Evolutionary conservation across 2,329 filamentous ascomycete species (phyloP).

Genomic region (Penicillium griseofulvum): DNA sequence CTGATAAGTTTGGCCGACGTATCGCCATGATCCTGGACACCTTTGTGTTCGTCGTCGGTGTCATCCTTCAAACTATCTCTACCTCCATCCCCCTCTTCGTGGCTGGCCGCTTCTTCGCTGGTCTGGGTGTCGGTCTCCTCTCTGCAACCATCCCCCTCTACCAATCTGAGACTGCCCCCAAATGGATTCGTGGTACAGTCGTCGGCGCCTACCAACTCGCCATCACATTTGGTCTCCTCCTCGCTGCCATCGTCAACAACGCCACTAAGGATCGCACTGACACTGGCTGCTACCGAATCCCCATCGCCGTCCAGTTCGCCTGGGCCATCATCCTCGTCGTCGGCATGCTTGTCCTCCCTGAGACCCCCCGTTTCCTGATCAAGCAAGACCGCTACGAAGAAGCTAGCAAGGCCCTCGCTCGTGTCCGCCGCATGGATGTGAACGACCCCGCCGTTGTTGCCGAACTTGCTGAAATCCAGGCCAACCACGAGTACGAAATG

Average conservation of each 20-base stretch:
- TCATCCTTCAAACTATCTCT: slow-evolving; percentile 33
- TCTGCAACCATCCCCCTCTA: slow-evolving; percentile 63
- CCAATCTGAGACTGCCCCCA: slow-evolving; percentile 74
- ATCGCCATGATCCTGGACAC: slow-evolving; percentile 40
- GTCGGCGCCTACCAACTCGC: slow-evolving; percentile 77
- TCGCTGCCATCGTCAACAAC: slow-evolving; percentile 72
- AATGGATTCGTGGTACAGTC: slow-evolving; percentile 71
- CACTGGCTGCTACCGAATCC: slow-evolving; percentile 71
- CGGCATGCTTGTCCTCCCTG: slow-evolving; percentile 73
- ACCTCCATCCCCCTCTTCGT: slow-evolving; percentile 38
- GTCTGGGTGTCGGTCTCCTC: slow-evolving; percentile 68
- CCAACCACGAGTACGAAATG: slow-evolving; percentile 80
- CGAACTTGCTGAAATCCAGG: slow-evolving; percentile 78
- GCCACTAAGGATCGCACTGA: slow-evolving; percentile 60
- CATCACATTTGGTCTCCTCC: slow-evolving; percentile 71
- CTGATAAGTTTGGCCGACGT: slow-evolving; percentile 38
- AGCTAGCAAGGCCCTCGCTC: slow-evolving; percentile 61
- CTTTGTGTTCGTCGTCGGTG: slow-evolving; percentile 33
- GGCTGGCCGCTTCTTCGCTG: slow-evolving; percentile 49
- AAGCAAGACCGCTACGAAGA: slow-evolving; percentile 67
- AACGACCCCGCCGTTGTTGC: slow-evolving; percentile 67
- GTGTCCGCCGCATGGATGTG: slow-evolving; percentile 67
- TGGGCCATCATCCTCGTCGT: slow-evolving; percentile 74
- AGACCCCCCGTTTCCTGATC: slow-evolving; percentile 79
- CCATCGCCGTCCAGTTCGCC: slow-evolving; percentile 72